Conservation (phyloP, 169 alveolate genomes). For the Prorocentrum cordatum region DNA sequence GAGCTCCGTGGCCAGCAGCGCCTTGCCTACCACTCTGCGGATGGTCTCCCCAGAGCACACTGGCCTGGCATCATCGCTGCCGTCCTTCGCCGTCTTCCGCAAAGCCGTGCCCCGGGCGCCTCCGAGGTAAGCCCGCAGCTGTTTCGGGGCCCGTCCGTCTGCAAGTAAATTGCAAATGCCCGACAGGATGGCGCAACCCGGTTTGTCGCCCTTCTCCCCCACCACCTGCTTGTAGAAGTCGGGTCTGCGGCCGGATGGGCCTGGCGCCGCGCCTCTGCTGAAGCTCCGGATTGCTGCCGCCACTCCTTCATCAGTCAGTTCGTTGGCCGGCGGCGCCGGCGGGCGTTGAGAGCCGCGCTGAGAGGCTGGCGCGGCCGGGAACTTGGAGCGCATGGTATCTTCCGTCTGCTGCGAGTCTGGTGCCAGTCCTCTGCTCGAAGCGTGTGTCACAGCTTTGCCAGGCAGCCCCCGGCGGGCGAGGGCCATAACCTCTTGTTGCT, state of each 20-base stretch:
- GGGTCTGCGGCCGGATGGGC: background rate
- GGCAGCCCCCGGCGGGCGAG: slow-evolving; percentile 22
- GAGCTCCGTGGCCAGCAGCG: background rate
- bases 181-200: background rate
- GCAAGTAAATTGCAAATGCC: background rate
- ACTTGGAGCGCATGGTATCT: background rate
- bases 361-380: background rate
- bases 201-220: background rate
- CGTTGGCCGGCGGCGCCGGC: background rate
- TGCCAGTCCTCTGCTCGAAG: background rate
- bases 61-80: background rate
- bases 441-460: slow-evolving; percentile 3
- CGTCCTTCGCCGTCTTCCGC: background rate
- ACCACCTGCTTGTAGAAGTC: background rate
- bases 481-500: background rate
- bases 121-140: background rate
- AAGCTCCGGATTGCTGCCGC: background rate
- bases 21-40: slow-evolving; percentile 19
- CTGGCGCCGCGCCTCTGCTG: background rate
- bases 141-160: background rate
- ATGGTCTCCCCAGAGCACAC: slow-evolving; percentile 5
- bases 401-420: background rate
- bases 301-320: background rate
- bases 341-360: background rate
- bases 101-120: slow-evolving; percentile 1